phyloP scores from a whole-genome alignment of 805 yeast species.

The Starmerella asiatica region DNA sequence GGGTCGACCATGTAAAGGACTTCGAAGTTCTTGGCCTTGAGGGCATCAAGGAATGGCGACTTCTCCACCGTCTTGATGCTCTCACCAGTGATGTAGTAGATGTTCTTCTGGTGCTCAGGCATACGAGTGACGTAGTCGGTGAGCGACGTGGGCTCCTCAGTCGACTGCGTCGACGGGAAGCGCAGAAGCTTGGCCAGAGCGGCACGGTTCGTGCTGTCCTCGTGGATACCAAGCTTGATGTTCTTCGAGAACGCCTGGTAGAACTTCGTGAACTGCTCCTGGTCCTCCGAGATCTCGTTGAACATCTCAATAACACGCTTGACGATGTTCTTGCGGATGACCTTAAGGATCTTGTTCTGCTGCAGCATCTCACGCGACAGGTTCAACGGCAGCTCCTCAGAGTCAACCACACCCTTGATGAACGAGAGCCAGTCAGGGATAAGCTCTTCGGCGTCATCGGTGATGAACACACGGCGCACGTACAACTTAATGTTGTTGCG shows the following conservation, averaged over 20 bases:
- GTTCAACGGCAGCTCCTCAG: slow-evolving; percentile 98
- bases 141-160: slow-evolving; percentile 87
- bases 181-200: slow-evolving; percentile 93
- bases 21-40: slow-evolving; percentile 97
- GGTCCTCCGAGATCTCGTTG: slow-evolving; percentile 98
- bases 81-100: slow-evolving; percentile 99
- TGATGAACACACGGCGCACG: slow-evolving; percentile 98
- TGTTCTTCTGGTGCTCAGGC: slow-evolving; percentile 99
- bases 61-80: slow-evolving; percentile 93
- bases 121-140: slow-evolving; percentile 96
- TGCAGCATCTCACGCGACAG: slow-evolving; percentile 99
- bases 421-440: slow-evolving; percentile 98
- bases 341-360: slow-evolving; percentile 99
- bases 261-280: slow-evolving; percentile 96
- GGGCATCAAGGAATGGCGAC: slow-evolving; percentile 97
- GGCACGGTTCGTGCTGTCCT: slow-evolving; percentile 93
- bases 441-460: slow-evolving; percentile 98
- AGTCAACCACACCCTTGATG: slow-evolving; percentile 98
- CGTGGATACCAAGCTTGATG: slow-evolving; percentile 97
- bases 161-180: slow-evolving; percentile 90
- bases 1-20: slow-evolving; percentile 97
- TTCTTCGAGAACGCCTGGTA: slow-evolving; percentile 96
- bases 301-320: slow-evolving; percentile 97
- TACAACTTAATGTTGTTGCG: slow-evolving; percentile 96
- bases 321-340: slow-evolving; percentile 96